Base-by-base conservation (phyloP, 2,329 filamentous ascomycete genomes). In the Emmonsiellopsis sp. region DNA sequence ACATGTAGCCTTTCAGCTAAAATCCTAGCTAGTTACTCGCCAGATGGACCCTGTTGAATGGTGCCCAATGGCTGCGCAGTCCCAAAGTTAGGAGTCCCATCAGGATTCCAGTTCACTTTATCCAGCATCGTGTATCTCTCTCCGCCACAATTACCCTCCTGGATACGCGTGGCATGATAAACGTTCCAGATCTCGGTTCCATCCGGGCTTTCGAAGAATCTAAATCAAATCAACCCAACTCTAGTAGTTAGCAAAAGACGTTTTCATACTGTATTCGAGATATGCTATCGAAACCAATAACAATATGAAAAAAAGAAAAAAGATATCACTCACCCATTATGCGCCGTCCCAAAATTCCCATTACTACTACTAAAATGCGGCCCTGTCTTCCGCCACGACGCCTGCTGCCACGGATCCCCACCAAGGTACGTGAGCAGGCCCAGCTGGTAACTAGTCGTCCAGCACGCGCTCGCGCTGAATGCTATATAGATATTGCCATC, bases 391-490 rank as follows among this genome's bases (percentile, higher is more conserved):
- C 63, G 70, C 79, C 78, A 82, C 8, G 71, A 74, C 0, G 60
- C 59, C 0, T 65, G 58, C 14, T 62, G 58, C 11, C 5, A 27
- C 5, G 21, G 21, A 27, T 27, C 21, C 3, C 21, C 21, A 27
- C 3, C 21, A 27, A 27, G 21, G 5, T 27, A 27, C 21, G 21
- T 27, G 27, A 83, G 66, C 11, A 79, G 64, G 0, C 77, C 79
- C 1, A 83, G 68, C 31, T 74, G 73, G 62, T 83, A 82, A 52
- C 74, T 69, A 0, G 74, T 63, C 0, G 76, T 79, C 78, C 78
- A 81, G 69, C 79, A 82, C 63, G 77, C 77, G 55, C 74, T 78
- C 1, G 78, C 79, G 6, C 75, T 78, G 66, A 76, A 83, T 1
- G 74, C 69, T 42, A 83, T 63, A 56, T 75, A 81, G 0, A 76